These are phyloP conservation scores for Darksidea phi DNA, from an alignment of 495 filamentous ascomycete species.

Conservation along the genomic window DNA sequence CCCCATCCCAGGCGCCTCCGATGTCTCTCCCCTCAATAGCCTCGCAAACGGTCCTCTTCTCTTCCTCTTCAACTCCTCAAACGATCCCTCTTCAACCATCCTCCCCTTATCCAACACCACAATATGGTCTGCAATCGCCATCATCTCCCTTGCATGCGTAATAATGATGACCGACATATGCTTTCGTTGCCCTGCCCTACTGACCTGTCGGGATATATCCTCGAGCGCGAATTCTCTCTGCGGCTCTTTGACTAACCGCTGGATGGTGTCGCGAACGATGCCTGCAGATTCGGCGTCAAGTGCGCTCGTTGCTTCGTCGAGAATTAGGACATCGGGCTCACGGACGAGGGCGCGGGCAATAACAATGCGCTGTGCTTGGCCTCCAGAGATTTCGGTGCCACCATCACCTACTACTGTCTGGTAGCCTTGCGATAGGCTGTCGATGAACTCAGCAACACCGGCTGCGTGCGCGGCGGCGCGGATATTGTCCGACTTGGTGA, in stretches of 20 bases:
- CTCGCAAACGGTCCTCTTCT: constrained; percentile 46
- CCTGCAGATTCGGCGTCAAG: constrained; percentile 71
- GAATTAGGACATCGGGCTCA: constrained; percentile 65
- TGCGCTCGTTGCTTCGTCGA: constrained; percentile 86
- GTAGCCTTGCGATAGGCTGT: constrained; percentile 70
- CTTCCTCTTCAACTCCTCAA: constrained; percentile 51
- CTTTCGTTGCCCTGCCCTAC: constrained; percentile 9
- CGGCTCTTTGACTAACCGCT: constrained; percentile 45
- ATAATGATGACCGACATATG: constrained; percentile 65
- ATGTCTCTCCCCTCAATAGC: constrained; percentile 41
- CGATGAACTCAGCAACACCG: constrained; percentile 78
- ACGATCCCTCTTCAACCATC: constrained; percentile 66
- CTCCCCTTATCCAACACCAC: constrained; percentile 67
- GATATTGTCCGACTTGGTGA: constrained; percentile 50
- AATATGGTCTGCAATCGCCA: constrained; percentile 69
- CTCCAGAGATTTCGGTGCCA: constrained; percentile 71
- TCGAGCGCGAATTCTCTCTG: not conserved
- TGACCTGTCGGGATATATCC: constrained; percentile 23
- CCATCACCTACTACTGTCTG: constrained; percentile 74
- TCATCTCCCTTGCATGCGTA: constrained; percentile 80
- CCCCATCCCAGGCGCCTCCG: too few species aligned
- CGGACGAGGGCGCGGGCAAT: constrained; percentile 79
- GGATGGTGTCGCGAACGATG: constrained; percentile 63
- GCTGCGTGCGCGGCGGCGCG: constrained; percentile 63
- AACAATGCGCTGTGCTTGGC: constrained; percentile 77